Conservation (phyloP, 208 protist genomes). For the Acanthamoeba healyi region DNA sequence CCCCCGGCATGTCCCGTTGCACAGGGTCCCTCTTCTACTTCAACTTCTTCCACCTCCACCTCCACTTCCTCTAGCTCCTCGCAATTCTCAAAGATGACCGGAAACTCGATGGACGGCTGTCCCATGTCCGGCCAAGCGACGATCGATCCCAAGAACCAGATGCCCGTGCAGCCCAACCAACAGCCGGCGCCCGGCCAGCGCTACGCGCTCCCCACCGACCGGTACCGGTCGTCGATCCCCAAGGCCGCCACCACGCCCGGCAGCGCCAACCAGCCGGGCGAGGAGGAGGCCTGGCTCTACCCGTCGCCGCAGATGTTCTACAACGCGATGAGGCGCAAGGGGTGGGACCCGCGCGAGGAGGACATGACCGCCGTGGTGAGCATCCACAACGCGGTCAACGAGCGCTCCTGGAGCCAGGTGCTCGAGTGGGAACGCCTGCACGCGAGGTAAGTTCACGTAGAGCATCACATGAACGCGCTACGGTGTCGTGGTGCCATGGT, state of each 20-base stretch:
- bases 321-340: slow-evolving; percentile 87
- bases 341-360: slow-evolving; percentile 80
- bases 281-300: slow-evolving; percentile 84
- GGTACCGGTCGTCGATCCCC: slow-evolving; percentile 84
- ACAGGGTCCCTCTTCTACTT: background rate
- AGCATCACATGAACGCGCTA: background rate
- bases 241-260: slow-evolving; percentile 15
- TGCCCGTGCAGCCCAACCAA: slow-evolving; percentile 84
- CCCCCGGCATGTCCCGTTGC: background rate
- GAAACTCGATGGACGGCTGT: background rate
- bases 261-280: slow-evolving; percentile 46
- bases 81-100: background rate
- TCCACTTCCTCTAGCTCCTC: background rate
- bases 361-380: slow-evolving; percentile 84
- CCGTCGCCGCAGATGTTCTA: slow-evolving; percentile 89
- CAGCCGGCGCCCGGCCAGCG: slow-evolving; percentile 82
- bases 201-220: slow-evolving; percentile 74
- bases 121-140: background rate
- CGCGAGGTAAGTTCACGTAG: slow-evolving; percentile 65
- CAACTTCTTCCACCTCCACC: slow-evolving; percentile 35
- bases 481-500: background rate
- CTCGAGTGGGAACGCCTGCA: slow-evolving; percentile 83
- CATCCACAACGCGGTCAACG: slow-evolving; percentile 89
- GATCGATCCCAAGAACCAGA: slow-evolving; percentile 84
- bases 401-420: slow-evolving; percentile 84